Conservation (phyloP, 2,329 filamentous ascomycete species). For the Massarina eburnea region DNA sequence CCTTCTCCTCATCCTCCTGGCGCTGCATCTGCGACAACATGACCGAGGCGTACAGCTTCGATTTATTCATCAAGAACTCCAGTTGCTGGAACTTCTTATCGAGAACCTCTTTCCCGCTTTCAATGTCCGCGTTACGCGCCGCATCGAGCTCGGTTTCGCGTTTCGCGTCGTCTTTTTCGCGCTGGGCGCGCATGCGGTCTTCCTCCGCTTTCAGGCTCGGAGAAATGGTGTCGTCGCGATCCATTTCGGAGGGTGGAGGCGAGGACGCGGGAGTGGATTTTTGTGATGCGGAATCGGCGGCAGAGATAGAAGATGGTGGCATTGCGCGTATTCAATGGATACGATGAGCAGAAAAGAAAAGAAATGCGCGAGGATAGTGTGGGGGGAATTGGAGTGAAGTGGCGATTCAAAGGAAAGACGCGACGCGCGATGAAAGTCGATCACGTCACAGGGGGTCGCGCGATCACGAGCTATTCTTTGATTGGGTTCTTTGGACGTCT, state of each 20-base stretch:
- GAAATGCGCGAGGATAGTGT: background rate
- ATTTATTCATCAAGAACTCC: slow-evolving; percentile 55
- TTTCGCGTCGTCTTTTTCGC: slow-evolving; percentile 49
- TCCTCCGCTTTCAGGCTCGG: slow-evolving; percentile 50
- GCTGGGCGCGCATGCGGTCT: slow-evolving; percentile 45
- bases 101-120: slow-evolving; percentile 48
- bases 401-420: slow-evolving; percentile 10
- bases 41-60: slow-evolving; percentile 55
- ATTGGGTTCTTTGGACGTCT: background rate
- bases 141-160: slow-evolving; percentile 47
- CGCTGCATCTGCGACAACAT: slow-evolving; percentile 57
- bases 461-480: slow-evolving; percentile 21
- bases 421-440: slow-evolving; percentile 28
- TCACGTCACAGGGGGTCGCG: slow-evolving; percentile 28
- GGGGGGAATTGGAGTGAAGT: slow-evolving; percentile 4
- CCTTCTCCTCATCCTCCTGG: slow-evolving; percentile 52
- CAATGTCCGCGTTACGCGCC: slow-evolving; percentile 50
- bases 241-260: slow-evolving; percentile 33
- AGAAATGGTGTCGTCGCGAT: slow-evolving; percentile 33
- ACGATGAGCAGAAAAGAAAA: background rate
- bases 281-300: slow-evolving; percentile 22
- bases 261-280: slow-evolving; percentile 39
- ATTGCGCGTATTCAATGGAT: slow-evolving; percentile 12
- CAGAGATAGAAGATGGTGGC: slow-evolving; percentile 25
- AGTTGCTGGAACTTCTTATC: slow-evolving; percentile 56